A percentile compares a stretch with the other conserved stretches of the same genome.
These are phyloP conservation scores for Escovopsis sp. DNA, from an alignment of 2,329 filamentous ascomycete genomes.

Conservation along the genomic window DNA sequence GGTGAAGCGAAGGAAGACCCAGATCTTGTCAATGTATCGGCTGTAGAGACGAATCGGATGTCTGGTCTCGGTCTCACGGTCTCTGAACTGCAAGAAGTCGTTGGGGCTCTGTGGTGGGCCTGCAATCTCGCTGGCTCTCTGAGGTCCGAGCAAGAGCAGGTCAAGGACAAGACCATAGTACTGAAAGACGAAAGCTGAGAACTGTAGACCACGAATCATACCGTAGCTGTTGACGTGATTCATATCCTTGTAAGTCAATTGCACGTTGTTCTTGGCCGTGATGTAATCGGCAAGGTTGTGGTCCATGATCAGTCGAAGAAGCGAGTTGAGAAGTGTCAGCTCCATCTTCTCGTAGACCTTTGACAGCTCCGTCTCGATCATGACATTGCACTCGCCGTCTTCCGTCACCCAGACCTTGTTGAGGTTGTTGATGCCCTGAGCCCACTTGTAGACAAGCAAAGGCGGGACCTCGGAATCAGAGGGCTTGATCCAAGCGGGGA, in stretches of 20 bases:
- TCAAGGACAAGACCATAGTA: conserved; percentile 96
- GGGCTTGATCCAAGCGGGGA: conserved; percentile 98
- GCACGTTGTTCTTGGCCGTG: conserved; percentile 97
- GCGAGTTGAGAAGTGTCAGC: conserved; percentile 82
- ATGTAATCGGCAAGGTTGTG: conserved; percentile 99
- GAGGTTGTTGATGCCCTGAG: conserved; percentile 96
- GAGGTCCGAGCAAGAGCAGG: conserved; percentile 76
- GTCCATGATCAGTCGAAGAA: conserved; percentile 94
- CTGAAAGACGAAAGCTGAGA: conserved; percentile 97
- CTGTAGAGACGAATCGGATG: conserved; percentile 98
- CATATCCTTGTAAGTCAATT: conserved; percentile 99
- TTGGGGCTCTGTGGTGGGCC: conserved; percentile 88
- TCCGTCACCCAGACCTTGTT: conserved; percentile 88
- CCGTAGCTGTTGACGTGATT: conserved; percentile 98
- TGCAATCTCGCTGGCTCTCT: conserved; percentile 95
- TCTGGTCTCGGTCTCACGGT: conserved; percentile 77
- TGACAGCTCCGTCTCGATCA: conserved; percentile 97
- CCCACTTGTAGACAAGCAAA: conserved; percentile 94
- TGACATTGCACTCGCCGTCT: conserved; percentile 92
- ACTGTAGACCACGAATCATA: conserved; percentile 94
- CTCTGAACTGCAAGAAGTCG: conserved; percentile 93
- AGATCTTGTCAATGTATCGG: conserved; percentile 94
- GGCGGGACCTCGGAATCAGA: conserved; percentile 96
- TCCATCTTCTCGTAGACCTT: conserved; percentile 99
- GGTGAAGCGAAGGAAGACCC: conserved; percentile 90